Base-by-base conservation (phyloP, 2,329 filamentous ascomycete species). In the Apiospora aurea region DNA sequence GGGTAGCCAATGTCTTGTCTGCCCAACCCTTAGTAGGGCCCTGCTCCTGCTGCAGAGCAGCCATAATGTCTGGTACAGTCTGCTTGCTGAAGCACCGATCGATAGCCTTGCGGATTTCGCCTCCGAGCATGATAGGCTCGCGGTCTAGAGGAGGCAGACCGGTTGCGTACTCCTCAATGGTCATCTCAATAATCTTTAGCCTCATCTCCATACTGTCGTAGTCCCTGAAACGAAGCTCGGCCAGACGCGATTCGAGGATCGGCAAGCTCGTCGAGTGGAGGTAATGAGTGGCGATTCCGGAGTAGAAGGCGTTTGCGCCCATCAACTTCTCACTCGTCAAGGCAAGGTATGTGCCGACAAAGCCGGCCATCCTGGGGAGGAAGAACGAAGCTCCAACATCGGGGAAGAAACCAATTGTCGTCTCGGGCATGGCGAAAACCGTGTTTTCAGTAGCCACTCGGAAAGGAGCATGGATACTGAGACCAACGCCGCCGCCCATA, bases 361-460 rank as follows among this genome's bases (percentile, higher is more conserved):
- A 86, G 69, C 96, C 96, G 78, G 97, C 91, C 87, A 99, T 91
- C 74, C 95, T 89, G 21, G 96, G 94, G 70, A 99, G 87, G 87
- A 98, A 98, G 86, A 98, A 99, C 14, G 94, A 97, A 44, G 93
- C 97, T 73, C 96, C 96, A 68, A 99, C 96, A 79, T 99, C 97
- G 8, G 97, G 96, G 87, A 99, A 99, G 87, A 98, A 98, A 51
- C 96, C 96, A 79, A 99, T 99, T 11, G 91, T 97, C 4, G 96
- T 99, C 85, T 99, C 96, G 43, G 96, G 96, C 96, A 99, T 99
- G 77, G 97, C 95, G 79, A 99, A 98, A 67, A 97, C 85, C 7
- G 96, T 99, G 80, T 92, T 93, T 84, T 99, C 96, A 2, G 96
- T 99, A 49, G 96, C 96, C 80, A 99, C 97, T 73, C 96, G 89